These are phyloP conservation scores for Leucogyrophana mollusca DNA, from an alignment of 768 basidiomycete genomes.

Conservation along the genomic window DNA sequence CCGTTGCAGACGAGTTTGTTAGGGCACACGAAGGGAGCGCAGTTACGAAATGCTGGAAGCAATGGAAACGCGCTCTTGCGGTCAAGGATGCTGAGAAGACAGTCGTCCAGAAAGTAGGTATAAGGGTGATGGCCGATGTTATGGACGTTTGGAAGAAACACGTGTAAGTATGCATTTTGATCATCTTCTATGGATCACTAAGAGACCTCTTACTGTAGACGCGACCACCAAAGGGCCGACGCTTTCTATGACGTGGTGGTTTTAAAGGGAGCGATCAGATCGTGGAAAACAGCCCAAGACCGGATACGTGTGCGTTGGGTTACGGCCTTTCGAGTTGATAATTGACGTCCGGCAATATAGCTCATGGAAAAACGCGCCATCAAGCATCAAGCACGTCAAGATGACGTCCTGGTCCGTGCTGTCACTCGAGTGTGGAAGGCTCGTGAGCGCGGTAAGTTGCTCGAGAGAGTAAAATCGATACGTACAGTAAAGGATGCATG, in stretches of 20 bases:
- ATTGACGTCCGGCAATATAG: slow-evolving; percentile 34
- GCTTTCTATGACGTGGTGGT: slow-evolving; percentile 40
- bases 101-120: slow-evolving; percentile 42
- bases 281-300: slow-evolving; percentile 55
- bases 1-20: slow-evolving; percentile 48
- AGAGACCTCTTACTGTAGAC: slow-evolving; percentile 32
- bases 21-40: slow-evolving; percentile 35
- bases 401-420: slow-evolving; percentile 57
- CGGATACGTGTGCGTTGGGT: slow-evolving; percentile 46
- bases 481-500: slow-evolving; percentile 47
- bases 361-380: slow-evolving; percentile 51
- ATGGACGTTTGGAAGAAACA: slow-evolving; percentile 58
- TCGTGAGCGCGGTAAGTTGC: slow-evolving; percentile 56
- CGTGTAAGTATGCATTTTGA: slow-evolving; percentile 39
- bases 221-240: slow-evolving; percentile 41
- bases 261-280: slow-evolving; percentile 44
- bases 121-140: slow-evolving; percentile 46
- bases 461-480: slow-evolving; percentile 49
- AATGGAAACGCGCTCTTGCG: slow-evolving; percentile 51
- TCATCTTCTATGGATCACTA: background rate
- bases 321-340: background rate
- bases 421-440: slow-evolving; percentile 67
- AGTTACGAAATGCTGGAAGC: slow-evolving; percentile 47
- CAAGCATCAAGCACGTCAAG: slow-evolving; percentile 56
- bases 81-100: slow-evolving; percentile 44